These are phyloP conservation scores for Entonaema liquescens DNA, from an alignment of 495 filamentous ascomycete genomes.

Conservation along the genomic window DNA sequence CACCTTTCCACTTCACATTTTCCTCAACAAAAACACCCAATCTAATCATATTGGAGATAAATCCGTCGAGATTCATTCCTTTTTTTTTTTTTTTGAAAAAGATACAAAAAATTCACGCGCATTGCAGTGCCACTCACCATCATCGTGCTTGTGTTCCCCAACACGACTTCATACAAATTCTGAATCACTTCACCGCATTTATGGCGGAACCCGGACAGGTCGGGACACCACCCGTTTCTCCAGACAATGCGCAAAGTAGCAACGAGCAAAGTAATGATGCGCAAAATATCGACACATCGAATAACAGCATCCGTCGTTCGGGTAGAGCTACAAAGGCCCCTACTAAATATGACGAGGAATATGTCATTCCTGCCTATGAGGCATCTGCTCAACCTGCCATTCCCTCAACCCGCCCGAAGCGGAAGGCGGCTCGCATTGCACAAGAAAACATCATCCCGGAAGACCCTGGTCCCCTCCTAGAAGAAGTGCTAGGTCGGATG, in stretches of 20 bases:
- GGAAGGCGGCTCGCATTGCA: constrained; percentile 47
- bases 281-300: not conserved
- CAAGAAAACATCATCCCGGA: constrained; percentile 33
- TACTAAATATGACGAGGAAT: constrained; percentile 36
- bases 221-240: constrained; percentile 4
- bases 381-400: not conserved
- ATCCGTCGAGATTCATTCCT: not conserved
- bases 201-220: constrained; percentile 3
- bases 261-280: not conserved
- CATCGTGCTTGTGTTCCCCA: not conserved
- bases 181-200: not conserved
- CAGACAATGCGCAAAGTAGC: not conserved
- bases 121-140: not conserved
- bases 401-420: constrained; percentile 43
- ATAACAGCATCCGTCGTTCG: constrained; percentile 44
- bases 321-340: constrained; percentile 45
- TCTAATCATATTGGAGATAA: not conserved
- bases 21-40: not conserved
- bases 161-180: not conserved
- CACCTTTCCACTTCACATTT: not conserved
- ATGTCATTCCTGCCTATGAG: constrained; percentile 23
- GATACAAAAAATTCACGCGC: too few relatives aligned
- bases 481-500: constrained; percentile 50
- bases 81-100: too few relatives aligned
- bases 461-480: constrained; percentile 48